Percentiles rank a stretch among this genome's conserved stretches.
phyloP scores from a whole-genome alignment of 371 early-diverging fungal species.

The Dichotomocladium elegans region DNA sequence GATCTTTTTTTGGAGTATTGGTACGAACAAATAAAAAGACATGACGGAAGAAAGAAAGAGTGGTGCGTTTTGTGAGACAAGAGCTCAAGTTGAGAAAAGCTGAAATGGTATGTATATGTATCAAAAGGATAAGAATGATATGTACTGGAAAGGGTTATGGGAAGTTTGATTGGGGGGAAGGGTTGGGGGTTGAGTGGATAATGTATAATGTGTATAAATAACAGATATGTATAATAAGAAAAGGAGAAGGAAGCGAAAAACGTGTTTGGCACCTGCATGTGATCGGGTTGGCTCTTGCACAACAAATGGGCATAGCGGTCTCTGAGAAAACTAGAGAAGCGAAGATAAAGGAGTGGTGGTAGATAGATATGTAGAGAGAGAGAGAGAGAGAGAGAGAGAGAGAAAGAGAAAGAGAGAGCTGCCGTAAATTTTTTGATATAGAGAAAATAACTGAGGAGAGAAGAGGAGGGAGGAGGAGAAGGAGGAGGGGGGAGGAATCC shows the following conservation, averaged over 20 bases:
- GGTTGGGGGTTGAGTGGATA: conserved; percentile 2
- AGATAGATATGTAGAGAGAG: neutral
- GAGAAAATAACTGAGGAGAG: neutral
- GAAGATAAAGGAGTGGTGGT: neutral
- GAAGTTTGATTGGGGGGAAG: neutral
- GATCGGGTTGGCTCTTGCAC: conserved; percentile 4
- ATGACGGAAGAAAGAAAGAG: no score
- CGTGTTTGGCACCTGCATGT: conserved; percentile 2
- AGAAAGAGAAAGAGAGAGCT: neutral
- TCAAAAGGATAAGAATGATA: conserved; percentile 1
- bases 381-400: conserved; percentile 4
- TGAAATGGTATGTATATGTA: conserved; percentile 1
- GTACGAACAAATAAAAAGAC: conserved; percentile 7
- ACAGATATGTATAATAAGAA: conserved; percentile 11
- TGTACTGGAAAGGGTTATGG: conserved; percentile 4
- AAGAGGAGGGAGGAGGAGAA: neutral
- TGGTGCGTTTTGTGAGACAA: no score
- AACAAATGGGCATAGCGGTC: neutral
- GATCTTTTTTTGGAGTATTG: neutral
- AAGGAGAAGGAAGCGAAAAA: neutral
- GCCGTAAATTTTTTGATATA: no score
- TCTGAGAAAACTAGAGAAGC: neutral
- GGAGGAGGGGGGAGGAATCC: neutral
- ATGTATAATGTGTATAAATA: neutral
- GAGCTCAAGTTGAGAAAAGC: no score